Evolutionary conservation across 2,329 filamentous ascomycete genomes (phyloP), one percentile per base, ranked within the genome.

Genomic region (Microdochium paspali): DNA sequence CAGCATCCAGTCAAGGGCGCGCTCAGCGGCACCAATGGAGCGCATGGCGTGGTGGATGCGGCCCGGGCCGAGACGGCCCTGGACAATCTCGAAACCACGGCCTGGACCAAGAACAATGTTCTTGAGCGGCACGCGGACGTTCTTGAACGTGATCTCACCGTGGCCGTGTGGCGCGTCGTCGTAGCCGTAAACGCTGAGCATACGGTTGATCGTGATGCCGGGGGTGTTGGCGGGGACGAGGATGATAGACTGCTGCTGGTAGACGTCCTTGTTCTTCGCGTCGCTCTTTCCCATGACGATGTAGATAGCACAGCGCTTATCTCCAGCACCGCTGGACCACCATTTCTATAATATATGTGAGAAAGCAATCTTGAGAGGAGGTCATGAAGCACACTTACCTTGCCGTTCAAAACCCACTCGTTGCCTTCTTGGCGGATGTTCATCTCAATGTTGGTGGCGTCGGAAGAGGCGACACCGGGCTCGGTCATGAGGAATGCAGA

Each of bases 11-110:
- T 97, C 91, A 23, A 98, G 79, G 1, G 90, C 93, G 55, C 84
- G 81, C 69, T 98, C 93, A 18, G 93, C 84, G 46, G 89, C 85
- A 46, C 93, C 93, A 62, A 98, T 93, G 51, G 82, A 84, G 54
- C 93, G 84, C 93, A 98, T 98, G 50, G 90, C 89, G 71, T 98
- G 93, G 72, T 98, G 93, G 63, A 98, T 97, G 49, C 93, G 87
- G 28, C 93, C 93, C 1, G 93, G 93, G 1, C 93, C 93, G 23
- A 98, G 84, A 57, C 93, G 88, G 49, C 93, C 93, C 66, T 98
- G 93, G 62, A 98, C 96, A 62, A 98, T 95, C 68, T 98, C 93
- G 66, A 98, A 98, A 20, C 93, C 93, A 53, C 88, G 83, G 54
- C 93, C 93, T 65, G 93, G 88, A 51, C 93, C 91, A 3, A 98